Base-by-base conservation (phyloP, 1,139 yeast genomes). In the Scheffersomyces illinoinensis region DNA sequence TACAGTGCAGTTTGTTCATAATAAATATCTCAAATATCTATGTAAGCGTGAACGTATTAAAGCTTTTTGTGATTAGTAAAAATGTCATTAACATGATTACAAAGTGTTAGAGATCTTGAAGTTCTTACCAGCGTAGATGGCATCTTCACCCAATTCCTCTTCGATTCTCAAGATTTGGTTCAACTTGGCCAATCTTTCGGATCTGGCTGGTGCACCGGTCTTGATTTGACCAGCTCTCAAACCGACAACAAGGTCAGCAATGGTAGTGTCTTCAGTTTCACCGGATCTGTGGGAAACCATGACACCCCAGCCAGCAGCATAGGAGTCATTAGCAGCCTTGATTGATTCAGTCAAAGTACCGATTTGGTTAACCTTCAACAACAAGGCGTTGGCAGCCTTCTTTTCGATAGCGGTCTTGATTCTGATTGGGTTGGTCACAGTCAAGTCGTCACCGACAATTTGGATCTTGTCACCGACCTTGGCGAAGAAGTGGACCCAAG, bases 151-250 rank as follows among this genome's bases (percentile, higher is more conserved):
- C 76, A 93, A 90, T 84, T 90, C 92, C 85, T 93, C 97, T 87
- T 93, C 98, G 73, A 93, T 93, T 85, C 98, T 91, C 80, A 93
- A 87, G 81, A 93, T 89, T 86, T 93, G 96, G 89, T 90, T 90
- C 81, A 89, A 89, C 86, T 93, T 93, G 78, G 98, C 98, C 81
- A 93, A 89, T 88, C 98, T 93, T 86, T 93, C 98, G 68, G 97
- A 91, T 87, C 98, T 92, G 71, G 97, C 97, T 77, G 98, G 97
- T 76, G 98, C 98, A 89, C 98, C 98, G 71, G 97, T 90, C 93
- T 93, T 93, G 82, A 93, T 89, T 87, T 93, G 97, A 79, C 97
- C 98, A 70, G 97, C 76, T 87, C 98, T 91, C 79, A 93, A 86
- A 85, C 98, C 98, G 72, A 93, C 97, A 71, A 93, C 85, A 77